phyloP scores from a whole-genome alignment of 331 rosid genomes.

The Dryas integrifolia region DNA sequence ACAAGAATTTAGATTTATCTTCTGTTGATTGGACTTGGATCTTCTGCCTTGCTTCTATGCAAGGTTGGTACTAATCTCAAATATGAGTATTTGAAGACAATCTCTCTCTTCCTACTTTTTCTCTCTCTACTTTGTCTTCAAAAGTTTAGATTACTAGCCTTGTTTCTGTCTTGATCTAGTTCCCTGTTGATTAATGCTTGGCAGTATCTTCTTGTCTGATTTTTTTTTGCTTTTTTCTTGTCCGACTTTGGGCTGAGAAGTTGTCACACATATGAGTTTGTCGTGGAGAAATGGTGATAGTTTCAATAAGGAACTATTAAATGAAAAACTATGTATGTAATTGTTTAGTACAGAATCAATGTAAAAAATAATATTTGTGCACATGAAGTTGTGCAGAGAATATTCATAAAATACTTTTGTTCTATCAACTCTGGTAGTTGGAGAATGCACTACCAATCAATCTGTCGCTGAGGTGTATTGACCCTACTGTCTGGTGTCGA shows the following conservation, averaged over 20 bases:
- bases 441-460: not conserved
- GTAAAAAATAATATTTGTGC: not conserved
- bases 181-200: not conserved
- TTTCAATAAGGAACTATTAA: slow-evolving; percentile 6
- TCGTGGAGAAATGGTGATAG: slow-evolving; percentile 4
- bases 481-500: not conserved
- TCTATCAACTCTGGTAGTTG: too few relatives aligned
- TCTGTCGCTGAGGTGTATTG: not conserved
- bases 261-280: slow-evolving; percentile 4
- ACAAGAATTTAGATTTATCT: not conserved
- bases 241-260: too few relatives aligned
- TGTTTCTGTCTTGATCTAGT: too few relatives aligned
- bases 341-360: not conserved
- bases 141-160: too few relatives aligned
- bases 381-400: not conserved
- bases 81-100: too few relatives aligned
- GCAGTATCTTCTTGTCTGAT: not conserved
- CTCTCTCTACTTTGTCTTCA: too few relatives aligned
- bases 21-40: not conserved
- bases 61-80: too few relatives aligned
- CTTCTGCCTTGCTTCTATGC: too few relatives aligned
- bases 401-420: not conserved
- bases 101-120: too few relatives aligned
- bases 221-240: too few relatives aligned
- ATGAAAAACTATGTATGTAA: too few relatives aligned